Evolutionary conservation across 768 basidiomycete species (phyloP).

Genomic region (Trametes sanguinea): DNA sequence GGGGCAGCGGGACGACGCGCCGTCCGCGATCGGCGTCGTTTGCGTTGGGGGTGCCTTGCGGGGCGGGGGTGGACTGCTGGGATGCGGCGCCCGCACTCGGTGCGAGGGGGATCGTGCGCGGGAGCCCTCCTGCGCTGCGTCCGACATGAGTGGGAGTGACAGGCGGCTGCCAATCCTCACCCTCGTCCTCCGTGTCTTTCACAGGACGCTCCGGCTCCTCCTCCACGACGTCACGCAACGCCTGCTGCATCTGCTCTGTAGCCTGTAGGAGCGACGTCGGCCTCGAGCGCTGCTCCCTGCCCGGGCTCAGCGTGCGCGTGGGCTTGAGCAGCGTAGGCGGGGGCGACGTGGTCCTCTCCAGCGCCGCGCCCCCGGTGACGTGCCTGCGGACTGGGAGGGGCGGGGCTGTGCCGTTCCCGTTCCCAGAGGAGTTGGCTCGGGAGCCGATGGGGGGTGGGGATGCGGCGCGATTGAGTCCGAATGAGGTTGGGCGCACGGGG

Average conservation of each 20-base stretch:
- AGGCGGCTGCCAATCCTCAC: conserved; percentile 1
- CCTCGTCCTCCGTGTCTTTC: background rate
- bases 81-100: conserved; percentile 33
- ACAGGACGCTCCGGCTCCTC: background rate
- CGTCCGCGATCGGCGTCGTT: background rate
- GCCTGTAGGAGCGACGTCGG: conserved; percentile 11
- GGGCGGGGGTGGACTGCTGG: background rate
- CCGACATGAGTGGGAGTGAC: conserved; percentile 46
- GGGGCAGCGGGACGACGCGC: conserved; percentile 24
- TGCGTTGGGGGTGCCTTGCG: no score
- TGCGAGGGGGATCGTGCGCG: conserved; percentile 54
- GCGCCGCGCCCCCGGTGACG: conserved; percentile 29
- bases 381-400: conserved; percentile 28
- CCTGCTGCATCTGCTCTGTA: conserved; percentile 13
- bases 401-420: conserved; percentile 12
- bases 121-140: conserved; percentile 46
- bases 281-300: conserved; percentile 11
- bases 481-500: conserved; percentile 37
- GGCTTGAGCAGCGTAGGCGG: conserved; percentile 42
- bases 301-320: conserved; percentile 42
- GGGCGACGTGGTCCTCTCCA: conserved; percentile 22
- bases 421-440: conserved; percentile 13
- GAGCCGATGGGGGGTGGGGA: conserved; percentile 21
- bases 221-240: conserved; percentile 2
- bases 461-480: conserved; percentile 21